Evolutionary conservation across 352 stramenopile species (phyloP), one percentile per base, ranked within the genome.

Genomic region (Pythium utonaiense): DNA sequence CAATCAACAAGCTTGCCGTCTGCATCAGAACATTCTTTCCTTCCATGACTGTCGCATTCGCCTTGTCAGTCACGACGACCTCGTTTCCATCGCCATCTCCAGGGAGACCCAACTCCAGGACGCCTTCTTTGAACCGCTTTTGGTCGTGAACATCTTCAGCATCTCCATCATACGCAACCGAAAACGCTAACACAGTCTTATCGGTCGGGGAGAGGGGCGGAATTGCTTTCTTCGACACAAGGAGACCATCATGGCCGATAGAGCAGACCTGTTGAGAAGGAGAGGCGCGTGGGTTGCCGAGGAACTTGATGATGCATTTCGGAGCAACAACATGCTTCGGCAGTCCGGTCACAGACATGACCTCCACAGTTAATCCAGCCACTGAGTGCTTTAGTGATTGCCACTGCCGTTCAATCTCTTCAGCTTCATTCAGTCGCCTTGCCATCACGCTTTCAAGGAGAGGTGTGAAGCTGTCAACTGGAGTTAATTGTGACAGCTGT

Each of bases 281-380:
- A 19, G 31, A 31, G 1, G 57, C 51, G 10, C 34, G 53, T 3
- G 68, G 67, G 28, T 78, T 82, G 3, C 71, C 75, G 7, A 88
- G 21, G n/a, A 86, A 59, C 5, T 76, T 81, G 3, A 91, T 57
- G 2, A 82, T 45, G 41, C 75, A 86, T 8, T 65, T 54, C 24
- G 76, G 75, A 0, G 66, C 53, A 16, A 48, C 40, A 9, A 66
- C 33, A 7, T 74, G 57, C 19, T 72, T 73, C 1, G 78, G 67
- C 2, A 89, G 33, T 22, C 80, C 68, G 3, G 74, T 73, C 3
- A 67, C 68, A 0, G 78, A 89, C 6, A 86, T 52, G 14, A 89
- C 61, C 10, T 83, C 60, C 16, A 91, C 25, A 10, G 45, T 66
- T 27, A 91, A 63, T 1, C 69, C 66, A 5, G 77, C 74, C 17